A percentile compares a stretch with the other conserved stretches of the same genome.
Conservation (phyloP, 2,329 filamentous ascomycete species). For the Xylariaceae sp. region DNA sequence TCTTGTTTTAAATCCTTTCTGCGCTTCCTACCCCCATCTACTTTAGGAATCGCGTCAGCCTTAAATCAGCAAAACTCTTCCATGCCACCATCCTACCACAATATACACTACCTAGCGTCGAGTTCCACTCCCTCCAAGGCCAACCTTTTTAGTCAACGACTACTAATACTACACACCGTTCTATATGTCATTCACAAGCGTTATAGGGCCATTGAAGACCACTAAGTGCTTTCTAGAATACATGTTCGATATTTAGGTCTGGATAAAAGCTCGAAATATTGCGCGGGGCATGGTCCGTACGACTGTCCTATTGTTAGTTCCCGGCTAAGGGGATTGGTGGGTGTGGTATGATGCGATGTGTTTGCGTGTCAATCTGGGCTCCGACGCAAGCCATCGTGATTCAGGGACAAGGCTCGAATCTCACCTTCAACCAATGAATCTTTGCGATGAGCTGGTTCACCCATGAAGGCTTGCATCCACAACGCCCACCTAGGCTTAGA, state of each 20-base stretch:
- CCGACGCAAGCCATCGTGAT: conserved; percentile 19
- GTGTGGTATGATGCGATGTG: no score
- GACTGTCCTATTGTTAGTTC: conserved; percentile 7
- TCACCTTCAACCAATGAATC: conserved; percentile 29
- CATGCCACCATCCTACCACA: no score
- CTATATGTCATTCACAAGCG: background rate
- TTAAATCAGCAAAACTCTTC: no score
- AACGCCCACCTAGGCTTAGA: conserved; percentile 26
- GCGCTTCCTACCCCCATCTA: background rate
- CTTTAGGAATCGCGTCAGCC: conserved; percentile 18
- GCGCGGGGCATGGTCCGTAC: background rate
- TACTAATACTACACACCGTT: no score
- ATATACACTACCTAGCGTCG: background rate
- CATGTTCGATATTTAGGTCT: no score
- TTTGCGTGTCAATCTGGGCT: conserved; percentile 12
- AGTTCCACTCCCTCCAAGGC: conserved; percentile 1
- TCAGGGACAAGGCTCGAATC: no score
- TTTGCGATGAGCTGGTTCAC: conserved; percentile 14
- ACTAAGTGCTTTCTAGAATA: no score
- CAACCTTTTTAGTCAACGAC: background rate
- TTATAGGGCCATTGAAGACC: no score
- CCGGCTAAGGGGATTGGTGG: background rate
- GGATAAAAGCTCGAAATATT: no score
- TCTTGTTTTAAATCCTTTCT: conserved; percentile 14
- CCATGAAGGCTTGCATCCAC: conserved; percentile 30